Percentiles rank a stretch among this genome's conserved stretches.
Conservation (phyloP, 306 rosid genomes). For the Prinsepia uniflora region DNA sequence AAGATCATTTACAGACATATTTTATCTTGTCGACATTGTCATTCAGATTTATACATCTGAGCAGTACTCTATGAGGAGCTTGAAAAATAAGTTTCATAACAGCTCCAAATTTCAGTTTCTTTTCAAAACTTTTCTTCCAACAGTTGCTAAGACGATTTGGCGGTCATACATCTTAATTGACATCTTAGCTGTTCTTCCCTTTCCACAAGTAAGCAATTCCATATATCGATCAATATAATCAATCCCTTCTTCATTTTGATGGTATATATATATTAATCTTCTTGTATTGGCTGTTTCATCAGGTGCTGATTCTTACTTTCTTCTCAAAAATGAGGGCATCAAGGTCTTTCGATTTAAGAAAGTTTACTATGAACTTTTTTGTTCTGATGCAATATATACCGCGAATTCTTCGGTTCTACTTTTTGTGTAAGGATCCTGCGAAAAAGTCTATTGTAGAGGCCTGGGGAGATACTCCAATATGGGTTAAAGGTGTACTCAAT, state of each 20-base stretch:
- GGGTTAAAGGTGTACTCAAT: slow-evolving; percentile 18
- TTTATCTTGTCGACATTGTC: slow-evolving; percentile 21
- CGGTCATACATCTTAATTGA: slow-evolving; percentile 18
- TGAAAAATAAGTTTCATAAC: too few relatives aligned
- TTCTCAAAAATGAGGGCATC: slow-evolving; percentile 19
- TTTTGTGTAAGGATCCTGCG: neutral
- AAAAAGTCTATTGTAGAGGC: too few relatives aligned
- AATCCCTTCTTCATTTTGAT: neutral
- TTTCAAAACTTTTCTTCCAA: neutral
- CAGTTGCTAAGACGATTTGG: neutral
- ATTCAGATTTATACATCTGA: neutral
- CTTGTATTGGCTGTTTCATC: neutral
- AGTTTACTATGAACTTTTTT: slow-evolving; percentile 10
- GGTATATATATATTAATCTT: neutral
- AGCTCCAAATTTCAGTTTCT: neutral
- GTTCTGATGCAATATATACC: slow-evolving; percentile 25
- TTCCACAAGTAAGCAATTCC: slow-evolving; percentile 18
- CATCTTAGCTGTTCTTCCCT: slow-evolving; percentile 33
- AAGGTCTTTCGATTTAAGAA: neutral
- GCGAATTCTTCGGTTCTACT: slow-evolving; percentile 16
- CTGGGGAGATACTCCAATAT: neutral
- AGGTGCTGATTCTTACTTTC: slow-evolving; percentile 19
- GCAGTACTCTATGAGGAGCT: neutral
- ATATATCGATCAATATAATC: neutral
- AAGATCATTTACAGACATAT: slow-evolving; percentile 28